A percentile compares a stretch with the other conserved stretches of the same genome.
Conservation (phyloP, 169 alveolate species). For the Theileria equi region DNA sequence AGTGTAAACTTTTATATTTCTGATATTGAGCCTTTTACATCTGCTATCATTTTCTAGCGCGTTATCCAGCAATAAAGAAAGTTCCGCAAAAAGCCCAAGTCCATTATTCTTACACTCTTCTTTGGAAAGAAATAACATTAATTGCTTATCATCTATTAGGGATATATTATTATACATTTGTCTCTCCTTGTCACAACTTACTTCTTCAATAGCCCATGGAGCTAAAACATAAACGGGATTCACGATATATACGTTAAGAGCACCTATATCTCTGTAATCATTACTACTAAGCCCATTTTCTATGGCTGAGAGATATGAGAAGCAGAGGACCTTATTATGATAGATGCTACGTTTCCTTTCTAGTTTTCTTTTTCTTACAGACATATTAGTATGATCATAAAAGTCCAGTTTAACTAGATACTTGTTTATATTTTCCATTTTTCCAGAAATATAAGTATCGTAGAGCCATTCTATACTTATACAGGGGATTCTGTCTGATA, state of each 20-base stretch:
- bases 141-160: constrained; percentile 27
- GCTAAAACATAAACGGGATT: constrained; percentile 56
- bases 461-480: constrained; percentile 44
- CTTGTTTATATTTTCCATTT: constrained; percentile 44
- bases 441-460: constrained; percentile 37
- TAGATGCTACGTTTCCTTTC: background rate
- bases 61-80: constrained; percentile 41
- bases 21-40: too few species aligned
- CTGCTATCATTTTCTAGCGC: too few species aligned
- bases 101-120: constrained; percentile 40
- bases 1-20: too few species aligned
- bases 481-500: constrained; percentile 26
- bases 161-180: constrained; percentile 46
- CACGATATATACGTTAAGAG: constrained; percentile 25
- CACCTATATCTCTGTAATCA: constrained; percentile 13
- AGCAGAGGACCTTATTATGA: constrained; percentile 21
- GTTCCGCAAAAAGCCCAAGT: constrained; percentile 53
- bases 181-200: constrained; percentile 10
- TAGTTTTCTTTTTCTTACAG: constrained; percentile 5
- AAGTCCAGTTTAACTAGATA: constrained; percentile 17
- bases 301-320: constrained; percentile 48
- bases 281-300: constrained; percentile 31
- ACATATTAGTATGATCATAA: background rate
- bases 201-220: constrained; percentile 47
- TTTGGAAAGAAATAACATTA: constrained; percentile 24